These are phyloP conservation scores for Nasturtium officinale DNA, from an alignment of 345 rosid genomes.

Conservation along the genomic window DNA sequence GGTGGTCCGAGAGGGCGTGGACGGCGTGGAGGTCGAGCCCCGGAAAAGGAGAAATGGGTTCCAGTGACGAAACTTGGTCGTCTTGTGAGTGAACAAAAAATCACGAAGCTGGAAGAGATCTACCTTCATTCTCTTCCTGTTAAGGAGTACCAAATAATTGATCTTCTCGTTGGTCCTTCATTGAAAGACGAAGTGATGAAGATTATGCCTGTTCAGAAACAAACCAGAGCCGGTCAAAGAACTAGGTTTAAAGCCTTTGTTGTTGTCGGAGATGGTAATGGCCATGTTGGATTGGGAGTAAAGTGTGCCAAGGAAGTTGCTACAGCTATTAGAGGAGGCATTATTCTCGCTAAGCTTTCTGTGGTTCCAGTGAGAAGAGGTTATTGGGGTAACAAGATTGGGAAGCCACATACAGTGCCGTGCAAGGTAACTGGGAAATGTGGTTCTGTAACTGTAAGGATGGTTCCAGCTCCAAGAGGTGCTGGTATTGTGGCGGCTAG, in stretches of 20 bases:
- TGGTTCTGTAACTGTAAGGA: constrained; percentile 67
- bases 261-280: constrained; percentile 59
- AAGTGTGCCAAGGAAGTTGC: constrained; percentile 77
- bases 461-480: constrained; percentile 81
- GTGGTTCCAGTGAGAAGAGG: constrained; percentile 73
- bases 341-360: constrained; percentile 66
- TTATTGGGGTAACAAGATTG: constrained; percentile 80
- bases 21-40: constrained; percentile 65
- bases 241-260: constrained; percentile 77
- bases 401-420: constrained; percentile 71
- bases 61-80: constrained; percentile 87
- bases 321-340: constrained; percentile 65
- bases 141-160: constrained; percentile 79
- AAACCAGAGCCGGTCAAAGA: constrained; percentile 71
- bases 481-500: constrained; percentile 76
- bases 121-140: constrained; percentile 77
- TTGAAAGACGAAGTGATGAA: constrained; percentile 91
- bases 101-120: constrained; percentile 62
- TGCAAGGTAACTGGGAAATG: constrained; percentile 78
- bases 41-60: constrained; percentile 79
- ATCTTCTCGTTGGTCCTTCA: constrained; percentile 62
- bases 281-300: constrained; percentile 73
- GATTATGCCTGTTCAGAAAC: constrained; percentile 80
- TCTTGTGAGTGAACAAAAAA: constrained; percentile 54
- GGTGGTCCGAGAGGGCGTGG: constrained; percentile 52